Base-by-base conservation (phyloP, 371 early-diverging fungal species). In the Batkoa obscura region DNA sequence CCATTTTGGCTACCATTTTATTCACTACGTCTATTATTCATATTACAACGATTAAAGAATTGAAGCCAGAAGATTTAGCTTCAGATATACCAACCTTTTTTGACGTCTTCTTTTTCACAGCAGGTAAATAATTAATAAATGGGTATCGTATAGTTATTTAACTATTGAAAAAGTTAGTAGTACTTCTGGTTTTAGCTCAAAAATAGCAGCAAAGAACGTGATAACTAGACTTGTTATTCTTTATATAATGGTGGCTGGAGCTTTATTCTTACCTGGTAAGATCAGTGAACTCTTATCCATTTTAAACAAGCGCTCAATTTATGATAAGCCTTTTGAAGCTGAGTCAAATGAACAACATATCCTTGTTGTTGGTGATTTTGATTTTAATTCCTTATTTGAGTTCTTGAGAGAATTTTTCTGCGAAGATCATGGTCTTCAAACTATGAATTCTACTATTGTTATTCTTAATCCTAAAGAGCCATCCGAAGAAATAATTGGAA, bases 351-450 rank as follows among this genome's bases (percentile, higher is more conserved):
- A 67, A 56, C 60, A 62, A 32, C 84, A 83, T 56, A 75, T 84
- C 4, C 60, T 83, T 30, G 67, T 84, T 15, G 66, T 71, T 23
- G 83, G 83, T 31, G 67, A 72, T 47, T 66, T 83, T 41, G 75
- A 76, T 58, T 61, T 69, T 45, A 59, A 61, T 2, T 60, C 70
- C 37, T 55, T 83, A 54, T 66, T 66, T 8, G 79, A 76, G 59
- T 83, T 83, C 36, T 60, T 83, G 58, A 69, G 78, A 47, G 84
- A 83, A 63, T 83, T 83, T 58, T 83, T 77, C 56, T 83, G 82
- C 56, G 72, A 74, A 55, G 78, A 79, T 59, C 78, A 78, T 50
- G 78, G 78, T 13, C 55, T 65, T 32, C 63, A 59, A 33, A 77
- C 72, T 9, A 64, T 76, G 37, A 75, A 73, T 51, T 79, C 78